A percentile compares a stretch with the other conserved stretches of the same genome.
phyloP scores from a whole-genome alignment of 1,284 basidiomycete species.

The Afroboletus lepidellus region DNA sequence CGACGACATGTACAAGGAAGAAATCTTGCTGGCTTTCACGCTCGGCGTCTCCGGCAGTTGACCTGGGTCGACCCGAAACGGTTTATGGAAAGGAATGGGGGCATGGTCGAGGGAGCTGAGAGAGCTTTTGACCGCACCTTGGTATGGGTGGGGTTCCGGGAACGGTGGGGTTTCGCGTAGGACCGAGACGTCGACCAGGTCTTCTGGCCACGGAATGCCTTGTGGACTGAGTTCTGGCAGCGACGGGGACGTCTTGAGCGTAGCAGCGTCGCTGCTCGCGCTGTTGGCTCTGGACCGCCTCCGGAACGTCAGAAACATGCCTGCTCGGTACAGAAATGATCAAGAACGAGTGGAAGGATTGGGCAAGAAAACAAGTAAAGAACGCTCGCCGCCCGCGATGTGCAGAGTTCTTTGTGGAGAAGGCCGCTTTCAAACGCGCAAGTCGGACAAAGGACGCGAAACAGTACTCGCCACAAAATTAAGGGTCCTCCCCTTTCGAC shows the following conservation, averaged over 20 bases:
- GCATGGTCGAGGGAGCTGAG: slow-evolving; percentile 47
- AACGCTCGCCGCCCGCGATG: slow-evolving; percentile 17
- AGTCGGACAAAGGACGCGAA: slow-evolving; percentile 11
- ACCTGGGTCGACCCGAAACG: slow-evolving; percentile 50
- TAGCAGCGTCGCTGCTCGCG: slow-evolving; percentile 41
- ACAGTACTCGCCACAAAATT: slow-evolving; percentile 20
- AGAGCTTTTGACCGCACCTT: slow-evolving; percentile 68
- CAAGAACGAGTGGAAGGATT: slow-evolving; percentile 23
- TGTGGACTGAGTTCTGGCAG: slow-evolving; percentile 70
- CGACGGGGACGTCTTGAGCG: slow-evolving; percentile 58
- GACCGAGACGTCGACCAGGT: slow-evolving; percentile 67
- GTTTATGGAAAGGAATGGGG: slow-evolving; percentile 76
- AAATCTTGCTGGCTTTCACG: slow-evolving; percentile 50
- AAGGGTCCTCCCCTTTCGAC: slow-evolving; percentile 20
- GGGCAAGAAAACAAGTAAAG: slow-evolving; percentile 19
- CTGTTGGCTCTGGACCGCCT: slow-evolving; percentile 46
- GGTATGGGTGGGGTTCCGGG: slow-evolving; percentile 35
- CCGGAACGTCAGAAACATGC: slow-evolving; percentile 69
- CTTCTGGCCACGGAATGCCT: slow-evolving; percentile 77
- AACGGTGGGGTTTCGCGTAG: slow-evolving; percentile 48
- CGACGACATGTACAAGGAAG: slow-evolving; percentile 62
- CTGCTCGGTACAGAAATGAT: slow-evolving; percentile 23
- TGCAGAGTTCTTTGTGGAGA: slow-evolving; percentile 20
- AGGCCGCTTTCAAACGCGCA: slow-evolving; percentile 18
- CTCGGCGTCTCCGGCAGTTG: slow-evolving; percentile 39